phyloP scores from a whole-genome alignment of 345 rosid species.

The Citropsis articulata region DNA sequence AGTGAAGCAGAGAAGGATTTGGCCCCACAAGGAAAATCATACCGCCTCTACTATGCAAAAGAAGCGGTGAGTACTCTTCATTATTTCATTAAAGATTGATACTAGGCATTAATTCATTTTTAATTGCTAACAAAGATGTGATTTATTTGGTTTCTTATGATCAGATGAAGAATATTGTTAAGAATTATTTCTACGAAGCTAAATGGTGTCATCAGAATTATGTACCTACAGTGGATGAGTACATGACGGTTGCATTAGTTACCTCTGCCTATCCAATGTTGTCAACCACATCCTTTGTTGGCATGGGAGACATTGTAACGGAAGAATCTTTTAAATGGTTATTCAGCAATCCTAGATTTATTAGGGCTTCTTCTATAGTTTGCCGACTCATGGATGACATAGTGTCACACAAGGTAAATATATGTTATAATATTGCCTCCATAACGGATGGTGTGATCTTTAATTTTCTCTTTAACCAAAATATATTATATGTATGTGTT shows the following conservation, averaged over 20 bases:
- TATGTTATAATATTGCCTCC: not conserved
- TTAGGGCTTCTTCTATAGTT: constrained; percentile 5
- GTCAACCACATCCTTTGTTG: constrained; percentile 13
- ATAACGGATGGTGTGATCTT: too few relatives aligned
- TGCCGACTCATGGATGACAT: not conserved
- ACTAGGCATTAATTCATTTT: not conserved
- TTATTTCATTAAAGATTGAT: not conserved
- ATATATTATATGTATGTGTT: too few relatives aligned
- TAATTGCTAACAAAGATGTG: not conserved
- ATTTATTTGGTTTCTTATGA: not conserved
- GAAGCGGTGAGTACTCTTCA: constrained; percentile 20
- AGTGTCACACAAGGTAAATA: constrained; percentile 10
- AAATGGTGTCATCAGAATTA: constrained; percentile 21
- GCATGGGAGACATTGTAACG: constrained; percentile 21
- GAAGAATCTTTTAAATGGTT: constrained; percentile 26
- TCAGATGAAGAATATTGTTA: constrained; percentile 24
- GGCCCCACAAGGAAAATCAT: constrained; percentile 14
- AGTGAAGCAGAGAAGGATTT: constrained; percentile 24
- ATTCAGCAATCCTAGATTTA: constrained; percentile 4
- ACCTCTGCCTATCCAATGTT: constrained; percentile 15
- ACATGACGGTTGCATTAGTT: constrained; percentile 15
- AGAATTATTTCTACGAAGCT: constrained; percentile 26
- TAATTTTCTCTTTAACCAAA: not conserved
- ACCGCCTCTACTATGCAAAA: constrained; percentile 21
- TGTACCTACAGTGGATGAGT: constrained; percentile 33